Evolutionary conservation across 208 protist genomes (phyloP), one percentile per base, ranked within the genome.

Genomic region (Acanthamoeba healyi): DNA sequence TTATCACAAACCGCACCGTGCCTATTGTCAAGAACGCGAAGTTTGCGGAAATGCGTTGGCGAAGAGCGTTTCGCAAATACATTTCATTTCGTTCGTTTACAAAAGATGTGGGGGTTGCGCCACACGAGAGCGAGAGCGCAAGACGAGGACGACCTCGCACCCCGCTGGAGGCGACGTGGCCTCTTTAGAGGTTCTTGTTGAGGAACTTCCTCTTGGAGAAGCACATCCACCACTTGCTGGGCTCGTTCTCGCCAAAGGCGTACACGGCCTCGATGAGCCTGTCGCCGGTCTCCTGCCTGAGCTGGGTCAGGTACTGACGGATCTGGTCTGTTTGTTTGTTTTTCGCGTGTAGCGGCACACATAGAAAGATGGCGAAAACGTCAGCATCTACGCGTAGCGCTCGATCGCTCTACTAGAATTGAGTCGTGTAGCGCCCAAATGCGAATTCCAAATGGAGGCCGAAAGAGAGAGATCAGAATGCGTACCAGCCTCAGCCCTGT

Each of bases 201-300:
- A 98, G 94, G 95, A 98, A 98, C 67, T 97, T 97, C 40, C 96
- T 95, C 94, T 98, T 98, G 54, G 32, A 63, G 94, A 98, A 98
- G 54, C 90, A 96, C 58, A 97, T 94, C 98, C 98, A 98, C 95
- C 97, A 98, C 88, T 98, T 98, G 86, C 95, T 95, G 58, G 97
- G 97, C 54, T 36, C 51, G 24, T 77, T 40, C 29, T 95, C 46
- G 51, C 92, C 92, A 7, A 94, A 92, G 34, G 67, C 77, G 81
- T 97, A 98, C 2, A 97, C 90, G 19, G 56, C 92, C 40, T 95
- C 82, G 15, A 95, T 15, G 9, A 98, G 89, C 32, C 98, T 93
- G 26, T 95, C 5, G 65, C 97, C 95, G 4, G 94, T 34, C 95
- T 98, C 98, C 65, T 98, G 94, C n/a, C 97, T 86, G 2, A 98